Base-by-base conservation (phyloP, 2,329 filamentous ascomycete species). In the Diaporthe caulivora region DNA sequence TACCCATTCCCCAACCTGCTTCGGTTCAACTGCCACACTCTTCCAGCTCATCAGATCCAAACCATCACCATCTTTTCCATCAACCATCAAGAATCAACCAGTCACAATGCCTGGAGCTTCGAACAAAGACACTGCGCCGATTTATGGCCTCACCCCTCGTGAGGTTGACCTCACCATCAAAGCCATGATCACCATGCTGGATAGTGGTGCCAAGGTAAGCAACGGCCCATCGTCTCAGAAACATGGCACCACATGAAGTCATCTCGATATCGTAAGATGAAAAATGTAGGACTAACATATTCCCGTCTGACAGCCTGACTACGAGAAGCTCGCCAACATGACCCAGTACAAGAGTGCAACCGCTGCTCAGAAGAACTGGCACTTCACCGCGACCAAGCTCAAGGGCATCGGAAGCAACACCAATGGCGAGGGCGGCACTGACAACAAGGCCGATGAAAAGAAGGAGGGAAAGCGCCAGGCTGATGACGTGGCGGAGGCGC, bases 81-180 rank as follows among this genome's bases (percentile, higher is more conserved):
- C 42, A 2, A 3, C 47, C 21, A 17, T 37, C 62, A 65, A 24
- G 7, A 24, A 44, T 10, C 15, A 21, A 60, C 24, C 55, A 7
- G 3, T 49, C 31, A 71, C 31, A 2, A 71, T 71, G 69, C 8
- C 69, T 71, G 24, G n/a, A 53, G 7, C 54, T 40, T 5, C 68
- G n/a, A 26, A 21, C 21, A 70, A 60, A 40, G 21, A n/a, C n/a
- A 7, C 4, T 15, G 5, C 18, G n/a, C 15, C 44, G 10, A 3
- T n/a, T 34, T 53, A n/a, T 13, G 44, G 44, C 5, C 69, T 71
- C 44, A 71, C 69, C 7, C 34, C 44, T 15, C 55, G 69, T n/a
- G 69, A 71, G 40, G 10, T 62, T 13, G 69, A 71, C 2, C 11
- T 71, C n/a, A 42, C 13, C n/a, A 21, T 71, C 44, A 62, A 71